Evolutionary conservation across 129 eudicot genomes (phyloP).

Genomic region (Apium graveolens): DNA sequence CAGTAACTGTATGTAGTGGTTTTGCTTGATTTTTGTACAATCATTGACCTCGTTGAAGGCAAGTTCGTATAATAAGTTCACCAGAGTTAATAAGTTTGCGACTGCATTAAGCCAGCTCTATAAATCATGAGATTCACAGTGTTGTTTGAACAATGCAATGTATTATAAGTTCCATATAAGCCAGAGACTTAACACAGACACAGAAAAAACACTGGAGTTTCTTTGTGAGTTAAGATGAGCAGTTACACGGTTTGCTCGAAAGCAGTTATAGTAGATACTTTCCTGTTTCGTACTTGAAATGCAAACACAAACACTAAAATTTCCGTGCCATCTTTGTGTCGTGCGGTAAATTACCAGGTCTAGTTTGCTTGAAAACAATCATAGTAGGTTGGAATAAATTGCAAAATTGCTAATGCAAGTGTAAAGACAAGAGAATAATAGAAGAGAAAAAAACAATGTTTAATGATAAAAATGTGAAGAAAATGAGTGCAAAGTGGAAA

Average conservation of each 20-base stretch:
- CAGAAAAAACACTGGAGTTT: background rate
- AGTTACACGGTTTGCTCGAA: background rate
- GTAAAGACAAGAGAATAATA: too few species aligned
- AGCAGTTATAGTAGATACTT: too few species aligned
- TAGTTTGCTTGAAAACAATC: too few species aligned
- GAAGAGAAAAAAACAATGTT: too few species aligned
- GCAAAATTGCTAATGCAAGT: too few species aligned
- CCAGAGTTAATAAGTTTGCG: background rate
- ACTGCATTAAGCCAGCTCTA: background rate
- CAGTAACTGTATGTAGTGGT: background rate
- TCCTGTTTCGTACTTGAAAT: too few species aligned
- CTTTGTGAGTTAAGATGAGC: conserved; percentile 4
- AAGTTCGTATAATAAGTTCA: background rate
- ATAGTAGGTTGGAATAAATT: too few species aligned
- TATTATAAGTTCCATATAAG: background rate
- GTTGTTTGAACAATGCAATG: background rate
- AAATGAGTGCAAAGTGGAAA: background rate
- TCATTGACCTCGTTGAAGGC: background rate
- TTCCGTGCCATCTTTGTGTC: too few species aligned
- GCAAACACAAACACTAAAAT: too few species aligned
- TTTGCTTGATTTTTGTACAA: background rate
- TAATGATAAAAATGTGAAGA: background rate
- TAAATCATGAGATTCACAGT: background rate
- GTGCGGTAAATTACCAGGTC: too few species aligned
- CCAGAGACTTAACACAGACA: background rate